phyloP scores from a whole-genome alignment of 2,329 filamentous ascomycete species.

The Monosporascus sp. region DNA sequence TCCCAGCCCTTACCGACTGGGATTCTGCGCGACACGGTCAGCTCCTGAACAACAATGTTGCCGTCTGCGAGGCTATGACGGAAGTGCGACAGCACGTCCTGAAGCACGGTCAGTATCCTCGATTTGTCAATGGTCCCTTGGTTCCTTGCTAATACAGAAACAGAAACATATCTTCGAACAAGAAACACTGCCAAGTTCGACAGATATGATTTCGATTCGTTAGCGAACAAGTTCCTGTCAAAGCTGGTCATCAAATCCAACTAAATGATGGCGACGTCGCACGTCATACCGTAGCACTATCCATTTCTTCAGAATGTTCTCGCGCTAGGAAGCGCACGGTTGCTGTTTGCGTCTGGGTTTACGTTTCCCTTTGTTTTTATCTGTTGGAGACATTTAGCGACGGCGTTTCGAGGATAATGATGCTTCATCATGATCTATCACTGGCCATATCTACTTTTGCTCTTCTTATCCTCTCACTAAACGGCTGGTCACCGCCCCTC shows the following conservation, averaged over 20 bases:
- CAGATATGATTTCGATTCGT: conserved; percentile 84
- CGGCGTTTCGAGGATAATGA: conserved; percentile 38
- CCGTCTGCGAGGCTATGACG: conserved; percentile 93
- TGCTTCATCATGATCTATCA: conserved; percentile 27
- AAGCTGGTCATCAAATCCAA: conserved; percentile 95
- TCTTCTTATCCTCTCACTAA: conserved; percentile 21
- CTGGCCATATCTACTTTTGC: conserved; percentile 20
- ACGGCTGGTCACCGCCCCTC: conserved; percentile 26
- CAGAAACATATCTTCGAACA: conserved; percentile 81
- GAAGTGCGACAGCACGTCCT: conserved; percentile 89
- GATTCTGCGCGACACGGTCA: conserved; percentile 88
- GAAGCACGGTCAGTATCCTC: conserved; percentile 72
- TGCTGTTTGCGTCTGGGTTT: conserved; percentile 15
- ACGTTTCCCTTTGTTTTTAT: conserved; percentile 26
- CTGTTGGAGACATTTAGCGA: conserved; percentile 36
- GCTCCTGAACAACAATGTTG: conserved; percentile 81
- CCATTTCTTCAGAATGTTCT: conserved; percentile 23
- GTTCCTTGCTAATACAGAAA: conserved; percentile 33
- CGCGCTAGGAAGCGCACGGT: background rate
- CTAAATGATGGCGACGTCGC: conserved; percentile 34
- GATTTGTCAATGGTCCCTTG: conserved; percentile 9
- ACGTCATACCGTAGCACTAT: conserved; percentile 15
- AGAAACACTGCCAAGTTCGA: conserved; percentile 80
- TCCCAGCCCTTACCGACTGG: conserved; percentile 90
- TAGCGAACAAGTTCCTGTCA: conserved; percentile 96